Evolutionary conservation across 2,329 filamentous ascomycete genomes (phyloP).

Genomic region (Fusarium sp.): DNA sequence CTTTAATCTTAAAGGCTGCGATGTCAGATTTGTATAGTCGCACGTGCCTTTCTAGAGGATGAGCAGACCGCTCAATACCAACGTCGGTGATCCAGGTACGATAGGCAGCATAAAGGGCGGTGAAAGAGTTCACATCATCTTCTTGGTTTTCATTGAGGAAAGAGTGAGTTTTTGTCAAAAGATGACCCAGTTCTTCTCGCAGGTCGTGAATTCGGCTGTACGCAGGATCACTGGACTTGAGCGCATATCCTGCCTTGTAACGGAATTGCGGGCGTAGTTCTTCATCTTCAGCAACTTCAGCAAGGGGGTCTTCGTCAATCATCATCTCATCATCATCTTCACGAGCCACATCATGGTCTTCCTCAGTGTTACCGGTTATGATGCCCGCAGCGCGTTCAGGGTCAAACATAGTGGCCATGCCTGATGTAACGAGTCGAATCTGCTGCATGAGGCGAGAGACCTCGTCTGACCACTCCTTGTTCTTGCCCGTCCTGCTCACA

Average conservation of each 20-base stretch:
- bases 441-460: slow-evolving; percentile 90
- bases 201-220: slow-evolving; percentile 85
- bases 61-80: slow-evolving; percentile 93
- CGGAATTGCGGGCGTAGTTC: slow-evolving; percentile 87
- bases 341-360: slow-evolving; percentile 64
- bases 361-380: slow-evolving; percentile 58
- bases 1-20: slow-evolving; percentile 93
- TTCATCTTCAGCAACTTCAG: slow-evolving; percentile 79
- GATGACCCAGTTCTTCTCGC: slow-evolving; percentile 81
- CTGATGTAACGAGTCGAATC: slow-evolving; percentile 88
- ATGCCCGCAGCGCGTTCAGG: slow-evolving; percentile 74
- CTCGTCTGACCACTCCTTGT: slow-evolving; percentile 99
- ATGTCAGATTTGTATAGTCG: slow-evolving; percentile 88
- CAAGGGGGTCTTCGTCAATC: slow-evolving; percentile 65
- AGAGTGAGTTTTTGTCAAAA: slow-evolving; percentile 84
- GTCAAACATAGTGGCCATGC: slow-evolving; percentile 90
- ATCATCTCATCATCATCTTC: slow-evolving; percentile 61
- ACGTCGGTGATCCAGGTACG: slow-evolving; percentile 98
- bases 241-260: slow-evolving; percentile 88
- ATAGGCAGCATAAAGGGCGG: slow-evolving; percentile 90
- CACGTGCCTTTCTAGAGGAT: slow-evolving; percentile 88
- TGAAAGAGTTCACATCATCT: slow-evolving; percentile 96
- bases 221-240: slow-evolving; percentile 66
- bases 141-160: slow-evolving; percentile 89
- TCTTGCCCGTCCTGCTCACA: slow-evolving; percentile 91